Evolutionary conservation across 139 green algal species (phyloP), one percentile per base, ranked within the genome.

Genomic region (Tetradesmus lagerheimii): DNA sequence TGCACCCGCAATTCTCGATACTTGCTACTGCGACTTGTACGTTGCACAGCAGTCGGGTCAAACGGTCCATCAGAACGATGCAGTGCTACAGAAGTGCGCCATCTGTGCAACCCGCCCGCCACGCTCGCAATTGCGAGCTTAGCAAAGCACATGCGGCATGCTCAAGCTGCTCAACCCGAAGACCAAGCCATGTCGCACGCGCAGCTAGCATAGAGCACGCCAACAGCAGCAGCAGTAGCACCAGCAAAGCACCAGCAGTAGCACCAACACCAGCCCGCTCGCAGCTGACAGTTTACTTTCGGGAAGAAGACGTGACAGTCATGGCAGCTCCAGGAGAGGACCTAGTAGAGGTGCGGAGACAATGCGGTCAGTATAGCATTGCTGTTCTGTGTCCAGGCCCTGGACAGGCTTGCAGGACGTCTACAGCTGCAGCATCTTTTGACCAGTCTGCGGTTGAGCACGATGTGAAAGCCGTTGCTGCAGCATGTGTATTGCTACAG

Each of bases 261-360:
- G 25, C 57, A 71, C 57, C n/a, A 71, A 71, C 57, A 71, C 57
- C 57, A 71, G 57, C 20, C 57, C n/a, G 57, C 57, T 71, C 57
- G 57, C 57, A 71, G 57, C 5, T 88, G 38, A 88, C 64, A 41
- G 83, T 88, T 11, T 67, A 80, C 23, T 88, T 88, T 31, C 23
- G 83, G 2, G 83, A 88, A 34, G 83, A 88, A n/a, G 64, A 80
- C 25, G 62, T 88, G 4, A 53, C 27, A 8, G 47, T 53, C 3
- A 41, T 27, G 31, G 83, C 83, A 34, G 83, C 83, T 29, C 47
- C 83, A 31, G 83, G 83, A 34, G 83, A 88, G 18, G 39, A 88
- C 64, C 38, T 88, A 27, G 14, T 64, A 31, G 38, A 88, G 62
- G 83, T 80, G n/a, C 34, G 62, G 62, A 35, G 20, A 74, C 29